A percentile compares a stretch with the other conserved stretches of the same genome.
Conservation (phyloP, 1,284 basidiomycete species). For the Hemileia vastatrix region DNA sequence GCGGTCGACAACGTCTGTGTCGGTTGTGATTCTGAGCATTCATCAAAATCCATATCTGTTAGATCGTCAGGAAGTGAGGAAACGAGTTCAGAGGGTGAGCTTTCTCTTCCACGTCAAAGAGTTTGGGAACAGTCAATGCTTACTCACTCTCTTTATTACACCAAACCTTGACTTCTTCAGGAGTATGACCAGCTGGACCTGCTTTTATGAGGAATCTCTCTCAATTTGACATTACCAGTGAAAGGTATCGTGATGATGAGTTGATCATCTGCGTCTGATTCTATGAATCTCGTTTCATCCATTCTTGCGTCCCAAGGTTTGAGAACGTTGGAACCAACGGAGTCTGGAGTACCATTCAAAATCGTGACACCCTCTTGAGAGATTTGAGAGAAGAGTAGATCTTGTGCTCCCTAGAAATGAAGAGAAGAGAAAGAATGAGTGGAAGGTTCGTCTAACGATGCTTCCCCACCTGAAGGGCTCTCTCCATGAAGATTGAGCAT, state of each 20-base stretch:
- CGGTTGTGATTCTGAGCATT: constrained; percentile 25
- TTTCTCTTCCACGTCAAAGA: background rate
- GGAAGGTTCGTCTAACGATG: background rate
- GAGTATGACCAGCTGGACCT: constrained; percentile 29
- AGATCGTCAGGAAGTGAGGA: constrained; percentile 29
- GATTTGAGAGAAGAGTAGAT: background rate
- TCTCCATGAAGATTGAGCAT: background rate
- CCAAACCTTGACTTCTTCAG: constrained; percentile 29
- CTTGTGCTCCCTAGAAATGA: background rate
- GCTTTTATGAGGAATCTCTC: constrained; percentile 33
- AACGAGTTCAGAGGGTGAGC: background rate
- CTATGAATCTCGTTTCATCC: constrained; percentile 18
- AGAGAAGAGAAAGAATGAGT: background rate
- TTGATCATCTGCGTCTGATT: constrained; percentile 34
- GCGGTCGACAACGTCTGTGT: constrained; percentile 35
- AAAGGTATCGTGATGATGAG: constrained; percentile 33
- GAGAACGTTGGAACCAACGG: background rate
- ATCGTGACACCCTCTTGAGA: background rate
- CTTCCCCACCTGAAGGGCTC: background rate
- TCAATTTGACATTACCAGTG: constrained; percentile 34
- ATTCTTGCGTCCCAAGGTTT: background rate
- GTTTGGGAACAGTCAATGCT: too few species aligned
- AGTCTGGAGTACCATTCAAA: background rate
- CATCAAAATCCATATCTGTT: constrained; percentile 36
- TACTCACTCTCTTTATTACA: constrained; percentile 24